These are phyloP conservation scores for Spergularia marina DNA, from an alignment of 148 eudicot genomes.

Conservation along the genomic window DNA sequence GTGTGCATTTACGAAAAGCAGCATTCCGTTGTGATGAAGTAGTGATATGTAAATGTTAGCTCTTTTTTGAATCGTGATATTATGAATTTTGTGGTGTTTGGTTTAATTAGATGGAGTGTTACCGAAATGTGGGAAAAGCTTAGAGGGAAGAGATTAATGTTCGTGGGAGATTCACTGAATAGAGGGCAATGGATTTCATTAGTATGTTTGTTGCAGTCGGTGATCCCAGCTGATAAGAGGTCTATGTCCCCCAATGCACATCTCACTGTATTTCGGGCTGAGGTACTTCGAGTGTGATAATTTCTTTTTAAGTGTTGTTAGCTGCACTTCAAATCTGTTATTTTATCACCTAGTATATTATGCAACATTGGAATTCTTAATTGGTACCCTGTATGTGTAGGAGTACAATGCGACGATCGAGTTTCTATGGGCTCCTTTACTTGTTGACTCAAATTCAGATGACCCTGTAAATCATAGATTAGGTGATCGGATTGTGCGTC, in stretches of 20 bases:
- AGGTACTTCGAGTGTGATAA: constrained; percentile 40
- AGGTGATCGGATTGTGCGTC: constrained; percentile 72
- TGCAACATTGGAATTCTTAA: constrained; percentile 1
- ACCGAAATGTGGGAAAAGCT: constrained; percentile 86
- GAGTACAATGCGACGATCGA: constrained; percentile 87
- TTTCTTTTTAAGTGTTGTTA: neutral
- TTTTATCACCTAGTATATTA: neutral
- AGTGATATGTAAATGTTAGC: neutral
- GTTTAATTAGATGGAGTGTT: constrained; percentile 63
- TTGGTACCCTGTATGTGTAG: constrained; percentile 33
- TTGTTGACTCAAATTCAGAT: constrained; percentile 87
- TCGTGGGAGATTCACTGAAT: constrained; percentile 93
- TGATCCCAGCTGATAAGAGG: constrained; percentile 66
- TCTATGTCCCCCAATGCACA: constrained; percentile 90
- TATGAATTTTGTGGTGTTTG: constrained; percentile 23
- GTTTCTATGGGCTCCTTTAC: constrained; percentile 91
- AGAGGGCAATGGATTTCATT: constrained; percentile 98
- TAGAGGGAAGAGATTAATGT: constrained; percentile 87
- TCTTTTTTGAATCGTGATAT: neutral
- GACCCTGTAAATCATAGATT: constrained; percentile 83
- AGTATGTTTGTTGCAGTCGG: constrained; percentile 86
- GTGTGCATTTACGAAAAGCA: neutral
- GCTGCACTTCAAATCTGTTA: neutral
- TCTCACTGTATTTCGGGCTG: constrained; percentile 83
- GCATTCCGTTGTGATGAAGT: neutral